Evolutionary conservation across 2,329 filamentous ascomycete genomes (phyloP).

Genomic region (Colletotrichum costaricense): DNA sequence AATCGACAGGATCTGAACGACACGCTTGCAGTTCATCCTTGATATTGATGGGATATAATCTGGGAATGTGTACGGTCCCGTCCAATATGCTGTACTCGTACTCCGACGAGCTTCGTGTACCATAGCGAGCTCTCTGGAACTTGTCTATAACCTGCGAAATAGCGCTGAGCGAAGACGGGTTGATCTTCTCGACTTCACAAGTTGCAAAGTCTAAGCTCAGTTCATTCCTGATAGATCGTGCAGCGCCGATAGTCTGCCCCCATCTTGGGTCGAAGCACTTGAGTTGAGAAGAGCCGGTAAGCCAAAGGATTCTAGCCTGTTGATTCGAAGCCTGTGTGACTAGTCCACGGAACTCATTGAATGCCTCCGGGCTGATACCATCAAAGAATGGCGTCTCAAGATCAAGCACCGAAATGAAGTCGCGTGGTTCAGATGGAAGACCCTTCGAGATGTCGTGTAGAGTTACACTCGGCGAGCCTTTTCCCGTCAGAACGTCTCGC

Average conservation of each 20-base stretch:
- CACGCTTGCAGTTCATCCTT: neutral
- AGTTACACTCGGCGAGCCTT: too few relatives aligned
- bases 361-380: slow-evolving; percentile 23
- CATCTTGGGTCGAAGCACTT: slow-evolving; percentile 39
- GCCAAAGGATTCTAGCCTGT: slow-evolving; percentile 38
- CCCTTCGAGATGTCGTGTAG: slow-evolving; percentile 4
- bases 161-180: neutral
- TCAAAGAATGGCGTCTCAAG: slow-evolving; percentile 36
- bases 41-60: slow-evolving; percentile 14
- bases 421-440: neutral
- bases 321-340: neutral
- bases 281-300: slow-evolving; percentile 38
- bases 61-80: neutral
- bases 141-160: neutral
- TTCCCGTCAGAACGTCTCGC: neutral
- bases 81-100: slow-evolving; percentile 7
- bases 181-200: neutral
- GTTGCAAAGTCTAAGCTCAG: slow-evolving; percentile 23
- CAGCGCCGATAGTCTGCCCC: slow-evolving; percentile 36
- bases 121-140: neutral
- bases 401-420: slow-evolving; percentile 36
- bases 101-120: neutral
- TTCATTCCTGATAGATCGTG: slow-evolving; percentile 39
- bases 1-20: neutral
- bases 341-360: slow-evolving; percentile 33